These are phyloP conservation scores for Colletotrichum spinosum DNA, from an alignment of 2,329 filamentous ascomycete genomes.

Conservation along the genomic window DNA sequence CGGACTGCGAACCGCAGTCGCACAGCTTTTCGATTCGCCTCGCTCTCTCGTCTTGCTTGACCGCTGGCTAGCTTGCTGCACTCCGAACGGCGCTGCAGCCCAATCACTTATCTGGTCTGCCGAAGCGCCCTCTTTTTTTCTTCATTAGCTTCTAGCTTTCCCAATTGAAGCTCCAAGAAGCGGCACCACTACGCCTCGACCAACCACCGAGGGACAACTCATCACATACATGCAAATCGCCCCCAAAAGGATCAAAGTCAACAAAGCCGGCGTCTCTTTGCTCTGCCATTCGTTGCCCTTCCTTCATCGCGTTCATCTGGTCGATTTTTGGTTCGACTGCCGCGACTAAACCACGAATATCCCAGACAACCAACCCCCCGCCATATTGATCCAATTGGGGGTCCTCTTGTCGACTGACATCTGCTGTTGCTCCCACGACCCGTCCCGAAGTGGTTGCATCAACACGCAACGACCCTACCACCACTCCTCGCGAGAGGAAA, in stretches of 20 bases:
- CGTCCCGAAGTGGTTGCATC: constrained; percentile 31
- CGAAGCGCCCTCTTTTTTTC: no score
- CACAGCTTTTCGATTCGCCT: no score
- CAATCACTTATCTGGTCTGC: constrained; percentile 8
- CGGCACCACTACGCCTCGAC: background rate
- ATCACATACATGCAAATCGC: constrained; percentile 30
- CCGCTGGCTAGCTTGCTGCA: background rate
- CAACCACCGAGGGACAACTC: constrained; percentile 37
- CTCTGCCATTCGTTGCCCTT: background rate
- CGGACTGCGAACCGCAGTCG: background rate
- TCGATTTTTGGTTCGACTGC: background rate
- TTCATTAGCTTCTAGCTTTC: background rate
- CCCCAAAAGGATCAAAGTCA: constrained; percentile 15
- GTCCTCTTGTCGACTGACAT: background rate
- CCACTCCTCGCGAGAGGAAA: background rate
- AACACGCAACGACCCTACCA: constrained; percentile 17
- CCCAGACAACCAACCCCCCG: background rate
- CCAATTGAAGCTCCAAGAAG: background rate
- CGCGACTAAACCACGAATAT: no score
- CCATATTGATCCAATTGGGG: background rate
- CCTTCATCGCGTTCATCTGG: background rate
- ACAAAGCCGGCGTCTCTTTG: constrained; percentile 9
- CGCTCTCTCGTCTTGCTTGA: background rate
- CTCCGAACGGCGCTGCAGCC: constrained; percentile 4
- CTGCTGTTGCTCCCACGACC: constrained; percentile 33